These are phyloP conservation scores for Globisporangium nodosum DNA, from an alignment of 352 stramenopile species.

Conservation along the genomic window DNA sequence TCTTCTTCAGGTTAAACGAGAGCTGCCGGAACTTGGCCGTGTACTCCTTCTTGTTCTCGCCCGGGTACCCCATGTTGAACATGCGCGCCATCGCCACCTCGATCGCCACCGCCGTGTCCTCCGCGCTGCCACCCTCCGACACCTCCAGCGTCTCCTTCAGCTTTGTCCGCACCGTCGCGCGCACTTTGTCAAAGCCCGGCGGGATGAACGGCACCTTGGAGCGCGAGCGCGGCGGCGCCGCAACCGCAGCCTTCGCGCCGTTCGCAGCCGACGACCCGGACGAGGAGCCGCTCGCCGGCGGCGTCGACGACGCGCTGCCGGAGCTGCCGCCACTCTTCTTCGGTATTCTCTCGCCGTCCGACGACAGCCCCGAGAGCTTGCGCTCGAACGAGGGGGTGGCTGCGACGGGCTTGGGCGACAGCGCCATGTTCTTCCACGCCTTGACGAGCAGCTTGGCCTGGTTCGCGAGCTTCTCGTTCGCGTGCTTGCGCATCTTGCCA, in stretches of 20 bases:
- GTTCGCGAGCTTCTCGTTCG: slow-evolving; percentile 74
- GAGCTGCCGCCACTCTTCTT: slow-evolving; percentile 17
- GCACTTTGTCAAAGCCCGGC: slow-evolving; percentile 63
- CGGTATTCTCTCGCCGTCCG: slow-evolving; percentile 20
- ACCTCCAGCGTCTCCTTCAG: slow-evolving; percentile 67
- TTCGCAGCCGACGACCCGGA: slow-evolving; percentile 14
- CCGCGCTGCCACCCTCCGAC: slow-evolving; percentile 40
- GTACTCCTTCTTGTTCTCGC: slow-evolving; percentile 87
- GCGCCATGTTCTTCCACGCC: slow-evolving; percentile 82
- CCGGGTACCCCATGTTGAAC: slow-evolving; percentile 60
- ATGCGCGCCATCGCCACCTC: slow-evolving; percentile 72
- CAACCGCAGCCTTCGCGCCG: slow-evolving; percentile 11
- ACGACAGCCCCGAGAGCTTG: slow-evolving; percentile 23
- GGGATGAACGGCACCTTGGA: slow-evolving; percentile 46
- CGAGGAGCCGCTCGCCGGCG: slow-evolving; percentile 5
- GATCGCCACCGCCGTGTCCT: slow-evolving; percentile 55
- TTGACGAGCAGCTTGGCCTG: slow-evolving; percentile 78
- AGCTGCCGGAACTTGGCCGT: slow-evolving; percentile 84
- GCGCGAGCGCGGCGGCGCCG: neutral
- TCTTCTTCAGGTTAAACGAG: slow-evolving; percentile 92
- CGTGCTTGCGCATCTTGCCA: slow-evolving; percentile 86
- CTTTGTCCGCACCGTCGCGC: slow-evolving; percentile 73
- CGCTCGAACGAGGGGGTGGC: slow-evolving; percentile 15
- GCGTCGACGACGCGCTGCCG: slow-evolving; percentile 5
- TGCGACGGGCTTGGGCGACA: slow-evolving; percentile 40